Evolutionary conservation across 2,329 filamentous ascomycete genomes (phyloP), one percentile per base, ranked within the genome.

Genomic region (Colletotrichum abscissum): DNA sequence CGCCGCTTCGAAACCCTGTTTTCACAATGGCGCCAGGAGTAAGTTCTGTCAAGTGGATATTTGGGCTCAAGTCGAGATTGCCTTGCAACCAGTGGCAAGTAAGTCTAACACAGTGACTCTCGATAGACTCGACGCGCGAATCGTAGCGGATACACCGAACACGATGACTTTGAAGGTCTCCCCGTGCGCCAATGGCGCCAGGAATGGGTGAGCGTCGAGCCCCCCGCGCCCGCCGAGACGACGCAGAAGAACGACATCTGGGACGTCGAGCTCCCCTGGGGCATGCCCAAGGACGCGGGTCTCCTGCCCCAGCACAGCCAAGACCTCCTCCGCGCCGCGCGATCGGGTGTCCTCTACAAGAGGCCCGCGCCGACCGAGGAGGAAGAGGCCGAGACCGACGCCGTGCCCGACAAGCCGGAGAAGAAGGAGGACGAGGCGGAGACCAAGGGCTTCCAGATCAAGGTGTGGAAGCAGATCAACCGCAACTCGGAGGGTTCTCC

Each of bases 141-240:
- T 74, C 86, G 89, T 70, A 83, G 86, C 75, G 88, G 86, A 64
- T 90, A 89, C 75, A 85, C 87, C 52, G 89, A 91, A 76, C 89
- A 90, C 77, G 89, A 91, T 78, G 89, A 91, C 75, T 91, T 91
- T 69, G 89, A 91, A 82, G 89, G 95, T 73, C 88, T 98, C 12
- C 96, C 96, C 19, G 93, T 98, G 71, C 93, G 95, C 79, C 95
- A 97, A 89, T 98, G 95, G 93, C 92, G 94, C 69, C 91, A 93
- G 75, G 91, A 93, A 72, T 87, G 86, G 83, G 88, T 94, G 69
- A 92, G 85, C 55, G 85, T 96, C 79, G 91, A 91, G 76, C 92
- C 94, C 65, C 90, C 90, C 14, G 85, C 88, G 11, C 88, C 90
- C 49, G 86, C 90, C 75, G 93, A 95, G 77, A 90, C 88, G 33